Evolutionary conservation across 75 land plant genomes (phyloP).

Genomic region (Chamaecyparis obtusa): DNA sequence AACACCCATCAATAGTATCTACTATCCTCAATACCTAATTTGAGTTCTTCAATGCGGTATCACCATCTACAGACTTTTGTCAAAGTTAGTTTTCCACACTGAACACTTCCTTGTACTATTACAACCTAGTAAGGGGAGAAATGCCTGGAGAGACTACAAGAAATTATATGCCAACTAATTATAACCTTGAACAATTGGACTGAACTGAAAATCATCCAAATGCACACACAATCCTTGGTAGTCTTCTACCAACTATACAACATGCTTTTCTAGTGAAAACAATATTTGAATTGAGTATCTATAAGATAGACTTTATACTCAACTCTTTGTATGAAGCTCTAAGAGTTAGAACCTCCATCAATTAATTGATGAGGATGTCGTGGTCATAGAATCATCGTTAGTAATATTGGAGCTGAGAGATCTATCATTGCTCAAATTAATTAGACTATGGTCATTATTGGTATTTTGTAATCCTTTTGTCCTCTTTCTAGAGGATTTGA

Average conservation of each 20-base stretch:
- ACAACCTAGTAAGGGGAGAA: neutral
- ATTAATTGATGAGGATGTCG: constrained; percentile 9
- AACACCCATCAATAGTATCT: constrained; percentile 14
- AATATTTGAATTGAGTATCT: constrained; percentile 18
- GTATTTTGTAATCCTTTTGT: no score
- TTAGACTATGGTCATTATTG: no score
- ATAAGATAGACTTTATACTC: constrained; percentile 20
- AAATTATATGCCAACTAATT: neutral
- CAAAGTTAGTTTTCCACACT: neutral
- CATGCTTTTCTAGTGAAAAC: constrained; percentile 14
- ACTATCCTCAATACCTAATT: constrained; percentile 12
- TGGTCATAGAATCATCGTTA: constrained; percentile 9
- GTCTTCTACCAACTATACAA: constrained; percentile 22
- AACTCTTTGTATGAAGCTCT: constrained; percentile 23
- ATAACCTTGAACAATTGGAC: constrained; percentile 22
- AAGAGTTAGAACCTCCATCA: constrained; percentile 19
- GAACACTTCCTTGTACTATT: neutral
- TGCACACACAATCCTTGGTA: constrained; percentile 10
- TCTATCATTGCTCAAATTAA: no score
- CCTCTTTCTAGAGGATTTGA: no score
- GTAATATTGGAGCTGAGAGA: constrained; percentile 17
- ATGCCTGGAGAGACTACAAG: neutral
- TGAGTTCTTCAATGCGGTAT: neutral
- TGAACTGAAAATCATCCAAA: constrained; percentile 14
- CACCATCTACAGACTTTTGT: neutral